Percentiles rank a stretch among this genome's conserved stretches.
phyloP scores from a whole-genome alignment of 495 filamentous ascomycete genomes.

The Xylaria acuta region DNA sequence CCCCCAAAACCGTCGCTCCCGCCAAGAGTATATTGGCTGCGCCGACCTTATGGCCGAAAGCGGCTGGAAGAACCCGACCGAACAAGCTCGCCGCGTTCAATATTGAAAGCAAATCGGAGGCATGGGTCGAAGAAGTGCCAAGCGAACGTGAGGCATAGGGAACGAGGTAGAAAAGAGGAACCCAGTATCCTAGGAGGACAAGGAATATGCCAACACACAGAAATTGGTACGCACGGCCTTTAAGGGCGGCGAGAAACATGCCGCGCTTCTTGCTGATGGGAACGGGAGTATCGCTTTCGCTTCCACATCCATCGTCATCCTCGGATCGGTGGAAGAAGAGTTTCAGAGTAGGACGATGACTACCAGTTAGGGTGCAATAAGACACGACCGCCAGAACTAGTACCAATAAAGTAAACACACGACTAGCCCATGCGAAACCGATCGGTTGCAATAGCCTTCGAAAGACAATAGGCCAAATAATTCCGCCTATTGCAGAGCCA shows the following conservation, averaged over 20 bases:
- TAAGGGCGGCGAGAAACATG: not conserved
- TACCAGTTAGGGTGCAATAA: not conserved
- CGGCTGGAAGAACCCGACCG: conserved; percentile 20
- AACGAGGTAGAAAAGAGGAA: conserved; percentile 19
- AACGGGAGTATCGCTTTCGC: not conserved
- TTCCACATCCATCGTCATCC: not conserved
- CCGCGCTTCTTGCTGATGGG: not conserved
- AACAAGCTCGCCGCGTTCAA: conserved; percentile 18
- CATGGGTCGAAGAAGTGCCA: not conserved
- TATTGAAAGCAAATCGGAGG: conserved; percentile 7
- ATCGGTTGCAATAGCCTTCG: conserved; percentile 57
- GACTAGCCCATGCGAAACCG: conserved; percentile 70
- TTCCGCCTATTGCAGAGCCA: conserved; percentile 71
- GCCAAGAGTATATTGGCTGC: conserved; percentile 11
- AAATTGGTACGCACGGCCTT: conserved; percentile 7
- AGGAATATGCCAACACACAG: conserved; percentile 4
- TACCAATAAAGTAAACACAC: conserved; percentile 60
- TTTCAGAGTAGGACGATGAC: not conserved
- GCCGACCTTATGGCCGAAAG: conserved; percentile 4
- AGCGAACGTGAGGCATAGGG: conserved; percentile 14
- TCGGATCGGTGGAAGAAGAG: not conserved
- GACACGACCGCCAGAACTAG: conserved; percentile 1
- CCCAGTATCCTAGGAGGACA: conserved; percentile 10
- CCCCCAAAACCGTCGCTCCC: not conserved
- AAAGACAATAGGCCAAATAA: conserved; percentile 69